Percentiles rank a stretch among this genome's conserved stretches.
Evolutionary conservation across 352 stramenopile species (phyloP).

Genomic region (Peronospora destructor): DNA sequence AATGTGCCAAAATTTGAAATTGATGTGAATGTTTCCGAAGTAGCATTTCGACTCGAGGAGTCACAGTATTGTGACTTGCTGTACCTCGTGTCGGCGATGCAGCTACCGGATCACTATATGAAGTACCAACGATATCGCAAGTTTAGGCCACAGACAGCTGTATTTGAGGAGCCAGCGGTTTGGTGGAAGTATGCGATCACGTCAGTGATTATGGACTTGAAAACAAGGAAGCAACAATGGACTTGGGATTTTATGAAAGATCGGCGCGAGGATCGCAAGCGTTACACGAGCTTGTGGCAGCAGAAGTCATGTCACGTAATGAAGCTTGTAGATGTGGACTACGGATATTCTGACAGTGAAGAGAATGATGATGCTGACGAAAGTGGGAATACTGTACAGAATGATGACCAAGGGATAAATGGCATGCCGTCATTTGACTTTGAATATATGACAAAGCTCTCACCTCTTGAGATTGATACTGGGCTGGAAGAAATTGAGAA

Average conservation of each 20-base stretch:
- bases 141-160: conserved; percentile 42
- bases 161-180: conserved; percentile 48
- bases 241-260: conserved; percentile 81
- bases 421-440: conserved; percentile 4
- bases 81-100: conserved; percentile 65
- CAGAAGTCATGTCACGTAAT: conserved; percentile 27
- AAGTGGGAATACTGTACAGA: conserved; percentile 14
- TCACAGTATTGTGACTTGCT: conserved; percentile 85
- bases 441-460: conserved; percentile 11
- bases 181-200: conserved; percentile 83
- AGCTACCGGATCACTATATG: conserved; percentile 61
- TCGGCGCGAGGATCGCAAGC: conserved; percentile 66
- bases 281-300: conserved; percentile 67
- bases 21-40: conserved; percentile 68
- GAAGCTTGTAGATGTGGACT: conserved; percentile 30
- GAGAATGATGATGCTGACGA: conserved; percentile 37
- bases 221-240: conserved; percentile 59
- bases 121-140: conserved; percentile 78
- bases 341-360: conserved; percentile 51
- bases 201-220: conserved; percentile 51
- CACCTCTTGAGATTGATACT: conserved; percentile 25
- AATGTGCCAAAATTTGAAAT: conserved; percentile 78
- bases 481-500: conserved; percentile 69
- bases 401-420: conserved; percentile 12
- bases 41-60: conserved; percentile 77